These are phyloP conservation scores for Cyberlindnera sargentensis DNA, from an alignment of 805 yeast genomes.

Conservation along the genomic window DNA sequence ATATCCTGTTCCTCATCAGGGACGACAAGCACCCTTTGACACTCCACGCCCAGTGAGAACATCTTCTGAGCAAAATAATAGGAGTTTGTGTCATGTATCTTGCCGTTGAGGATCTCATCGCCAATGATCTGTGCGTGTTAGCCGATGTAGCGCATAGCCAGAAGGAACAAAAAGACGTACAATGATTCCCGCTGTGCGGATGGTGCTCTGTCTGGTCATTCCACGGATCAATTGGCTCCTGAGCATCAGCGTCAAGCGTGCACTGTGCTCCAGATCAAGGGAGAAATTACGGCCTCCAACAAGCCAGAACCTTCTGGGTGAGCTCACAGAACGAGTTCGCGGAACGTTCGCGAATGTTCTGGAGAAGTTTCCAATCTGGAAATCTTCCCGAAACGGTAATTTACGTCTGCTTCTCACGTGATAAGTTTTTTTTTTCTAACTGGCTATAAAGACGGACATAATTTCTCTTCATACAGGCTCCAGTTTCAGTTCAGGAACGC, in stretches of 20 bases:
- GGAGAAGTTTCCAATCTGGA: background rate
- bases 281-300: no score
- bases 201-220: constrained; percentile 1
- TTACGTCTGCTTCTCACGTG: no score
- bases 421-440: no score
- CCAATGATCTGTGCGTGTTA: constrained; percentile 44
- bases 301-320: background rate
- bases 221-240: no score
- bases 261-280: no score
- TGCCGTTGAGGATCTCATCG: constrained; percentile 83
- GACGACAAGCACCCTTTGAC: constrained; percentile 60
- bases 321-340: background rate
- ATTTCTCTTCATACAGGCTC: no score
- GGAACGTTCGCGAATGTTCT: background rate
- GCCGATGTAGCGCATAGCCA: background rate
- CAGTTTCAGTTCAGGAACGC: no score
- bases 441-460: no score
- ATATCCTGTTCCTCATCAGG: constrained; percentile 74
- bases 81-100: constrained; percentile 75
- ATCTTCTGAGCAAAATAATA: constrained; percentile 63
- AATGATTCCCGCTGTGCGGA: constrained; percentile 10
- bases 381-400: background rate
- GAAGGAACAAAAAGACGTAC: constrained; percentile 2
- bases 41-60: constrained; percentile 58
- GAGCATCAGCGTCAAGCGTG: no score